Conservation (phyloP, 352 stramenopile genomes). For the Vaucheria bursata region DNA sequence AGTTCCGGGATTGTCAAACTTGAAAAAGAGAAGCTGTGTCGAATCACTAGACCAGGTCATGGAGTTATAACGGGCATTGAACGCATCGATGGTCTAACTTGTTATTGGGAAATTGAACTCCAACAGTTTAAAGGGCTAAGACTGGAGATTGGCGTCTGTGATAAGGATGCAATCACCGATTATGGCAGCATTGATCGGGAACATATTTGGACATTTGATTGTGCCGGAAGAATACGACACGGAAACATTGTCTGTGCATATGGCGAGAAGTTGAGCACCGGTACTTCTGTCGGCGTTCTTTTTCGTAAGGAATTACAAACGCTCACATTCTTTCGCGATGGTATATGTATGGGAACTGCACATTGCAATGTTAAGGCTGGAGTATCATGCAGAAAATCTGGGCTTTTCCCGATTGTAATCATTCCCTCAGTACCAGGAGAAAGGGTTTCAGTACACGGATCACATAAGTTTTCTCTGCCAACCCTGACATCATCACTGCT, state of each 20-base stretch:
- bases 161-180: background rate
- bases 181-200: background rate
- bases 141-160: conserved; percentile 31
- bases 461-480: background rate
- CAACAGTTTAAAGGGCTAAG: conserved; percentile 27
- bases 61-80: background rate
- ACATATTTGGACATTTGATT: conserved; percentile 38
- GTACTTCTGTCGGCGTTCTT: conserved; percentile 27
- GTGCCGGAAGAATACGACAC: conserved; percentile 25
- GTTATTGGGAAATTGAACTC: conserved; percentile 43
- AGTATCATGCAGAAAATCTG: too few relatives aligned
- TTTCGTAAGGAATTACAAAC: conserved; percentile 14
- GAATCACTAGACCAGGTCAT: background rate
- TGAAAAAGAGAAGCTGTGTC: background rate
- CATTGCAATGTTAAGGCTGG: background rate
- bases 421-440: background rate
- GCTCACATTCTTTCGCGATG: conserved; percentile 31
- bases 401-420: conserved; percentile 2
- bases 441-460: background rate
- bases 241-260: conserved; percentile 19
- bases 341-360: background rate
- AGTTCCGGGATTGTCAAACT: background rate
- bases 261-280: conserved; percentile 27
- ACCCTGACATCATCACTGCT: conserved; percentile 9
- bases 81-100: conserved; percentile 14